Evolutionary conservation across 768 basidiomycete genomes (phyloP), one percentile per base, ranked within the genome.

Genomic region (Paxillus involutus): DNA sequence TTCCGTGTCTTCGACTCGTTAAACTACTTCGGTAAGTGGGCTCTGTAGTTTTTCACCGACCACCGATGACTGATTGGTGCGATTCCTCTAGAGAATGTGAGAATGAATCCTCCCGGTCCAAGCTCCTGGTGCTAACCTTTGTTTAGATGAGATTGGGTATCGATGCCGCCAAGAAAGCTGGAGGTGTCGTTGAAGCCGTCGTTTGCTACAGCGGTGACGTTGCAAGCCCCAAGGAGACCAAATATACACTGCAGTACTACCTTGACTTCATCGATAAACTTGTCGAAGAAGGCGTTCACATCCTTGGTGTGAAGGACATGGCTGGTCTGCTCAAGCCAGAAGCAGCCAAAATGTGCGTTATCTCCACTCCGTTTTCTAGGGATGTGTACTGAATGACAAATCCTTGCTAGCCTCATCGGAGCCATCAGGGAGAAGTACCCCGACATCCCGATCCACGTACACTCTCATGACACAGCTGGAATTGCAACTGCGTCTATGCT

Each of bases 1-100:
- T 99, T 99, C 91, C 85, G 97, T 66, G 94, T 99, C 49, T 99
- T 99, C 63, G 97, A 99, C 72, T 98, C 97, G 30, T 77, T 99
- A 73, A 99, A 99, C 79, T 99, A 98, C 73, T 88, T 99, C 58
- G 96, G 95, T 88, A 73, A 48, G 84, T 77, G 44, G 10, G 26
- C 24, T 35, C 14, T 32, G 33, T 24, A 24, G 11, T 29, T 19
- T 7, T 17, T 21, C 24, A 17, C 9, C 19, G 52, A 36, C 52
- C 16, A 19, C 36, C 35, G 51, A 39, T 53, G 56, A 32, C 44
- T 48, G 9, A 9, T 8, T 52, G 16, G 19, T 5, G 36, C 56
- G 9, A 50, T 58, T 49, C 44, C 11, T 49, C 47, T 61, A 91
- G 90, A 91, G 52, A 92, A 92, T 63, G 89, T 89, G 59, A 63